phyloP scores from a whole-genome alignment of 1,284 basidiomycete species.

The Rhodotorula sp. region DNA sequence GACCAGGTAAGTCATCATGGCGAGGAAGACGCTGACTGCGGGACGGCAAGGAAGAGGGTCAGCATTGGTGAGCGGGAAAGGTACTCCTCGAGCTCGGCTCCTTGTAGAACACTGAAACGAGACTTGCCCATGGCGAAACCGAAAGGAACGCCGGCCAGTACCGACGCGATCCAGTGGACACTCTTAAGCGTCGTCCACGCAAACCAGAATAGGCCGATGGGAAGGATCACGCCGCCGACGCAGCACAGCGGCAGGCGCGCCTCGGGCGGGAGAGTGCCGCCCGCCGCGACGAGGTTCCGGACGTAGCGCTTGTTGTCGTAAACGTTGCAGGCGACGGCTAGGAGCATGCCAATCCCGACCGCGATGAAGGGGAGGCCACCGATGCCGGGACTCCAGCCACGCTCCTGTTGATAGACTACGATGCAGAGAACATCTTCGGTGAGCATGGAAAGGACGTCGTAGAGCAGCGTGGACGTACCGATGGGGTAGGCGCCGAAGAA shows the following conservation, averaged over 20 bases:
- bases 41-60: constrained; percentile 28
- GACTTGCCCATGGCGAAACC: constrained; percentile 45
- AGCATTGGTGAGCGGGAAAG: not conserved
- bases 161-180: constrained; percentile 7
- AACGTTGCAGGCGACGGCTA: constrained; percentile 58
- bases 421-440: constrained; percentile 49
- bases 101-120: no score
- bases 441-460: no score
- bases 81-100: no score
- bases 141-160: constrained; percentile 53
- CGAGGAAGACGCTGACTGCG: constrained; percentile 54
- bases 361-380: constrained; percentile 56
- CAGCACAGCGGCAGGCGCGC: constrained; percentile 65
- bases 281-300: constrained; percentile 56
- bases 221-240: constrained; percentile 60
- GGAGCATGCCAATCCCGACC: constrained; percentile 15
- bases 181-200: constrained; percentile 34
- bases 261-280: constrained; percentile 55
- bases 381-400: constrained; percentile 63
- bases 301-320: constrained; percentile 63
- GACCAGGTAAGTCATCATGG: constrained; percentile 54
- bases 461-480: not conserved
- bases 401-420: constrained; percentile 61
- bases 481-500: constrained; percentile 53
- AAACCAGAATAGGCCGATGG: constrained; percentile 65